phyloP scores from a whole-genome alignment of 257 asterid species.

The Cordia subcordata region DNA sequence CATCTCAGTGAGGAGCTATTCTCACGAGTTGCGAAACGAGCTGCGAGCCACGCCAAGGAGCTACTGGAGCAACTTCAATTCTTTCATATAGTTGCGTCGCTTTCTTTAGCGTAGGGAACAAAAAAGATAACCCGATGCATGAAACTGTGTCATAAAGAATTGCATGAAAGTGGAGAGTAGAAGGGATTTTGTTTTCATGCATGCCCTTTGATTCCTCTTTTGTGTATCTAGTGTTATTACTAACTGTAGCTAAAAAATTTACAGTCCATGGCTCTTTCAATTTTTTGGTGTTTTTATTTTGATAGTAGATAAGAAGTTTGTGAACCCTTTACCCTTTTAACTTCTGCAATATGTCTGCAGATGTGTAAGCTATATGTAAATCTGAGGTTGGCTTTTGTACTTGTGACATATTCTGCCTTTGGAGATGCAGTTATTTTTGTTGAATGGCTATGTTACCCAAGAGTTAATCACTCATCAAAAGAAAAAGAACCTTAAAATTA shows the following conservation, averaged over 20 bases:
- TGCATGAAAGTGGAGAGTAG: neutral
- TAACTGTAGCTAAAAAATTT: neutral
- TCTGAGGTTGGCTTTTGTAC: no score
- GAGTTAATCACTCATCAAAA: no score
- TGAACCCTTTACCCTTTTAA: no score
- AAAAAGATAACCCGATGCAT: neutral
- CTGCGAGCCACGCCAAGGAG: slow-evolving; percentile 62
- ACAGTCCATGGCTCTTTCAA: neutral
- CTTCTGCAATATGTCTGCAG: no score
- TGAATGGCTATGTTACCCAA: no score
- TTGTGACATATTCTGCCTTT: no score
- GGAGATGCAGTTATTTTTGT: no score
- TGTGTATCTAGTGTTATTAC: neutral
- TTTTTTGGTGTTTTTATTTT: no score
- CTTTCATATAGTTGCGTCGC: slow-evolving; percentile 91
- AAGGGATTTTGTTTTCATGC: neutral
- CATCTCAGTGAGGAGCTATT: slow-evolving; percentile 69
- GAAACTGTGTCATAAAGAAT: neutral
- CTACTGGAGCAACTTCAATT: slow-evolving; percentile 75
- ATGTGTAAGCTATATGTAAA: no score
- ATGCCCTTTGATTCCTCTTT: no score
- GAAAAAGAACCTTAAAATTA: no score
- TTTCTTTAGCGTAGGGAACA: slow-evolving; percentile 42
- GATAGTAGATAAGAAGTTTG: no score
- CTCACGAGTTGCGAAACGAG: slow-evolving; percentile 62